These are phyloP conservation scores for Neonectria faginata DNA, from an alignment of 2,329 filamentous ascomycete species.

Conservation along the genomic window DNA sequence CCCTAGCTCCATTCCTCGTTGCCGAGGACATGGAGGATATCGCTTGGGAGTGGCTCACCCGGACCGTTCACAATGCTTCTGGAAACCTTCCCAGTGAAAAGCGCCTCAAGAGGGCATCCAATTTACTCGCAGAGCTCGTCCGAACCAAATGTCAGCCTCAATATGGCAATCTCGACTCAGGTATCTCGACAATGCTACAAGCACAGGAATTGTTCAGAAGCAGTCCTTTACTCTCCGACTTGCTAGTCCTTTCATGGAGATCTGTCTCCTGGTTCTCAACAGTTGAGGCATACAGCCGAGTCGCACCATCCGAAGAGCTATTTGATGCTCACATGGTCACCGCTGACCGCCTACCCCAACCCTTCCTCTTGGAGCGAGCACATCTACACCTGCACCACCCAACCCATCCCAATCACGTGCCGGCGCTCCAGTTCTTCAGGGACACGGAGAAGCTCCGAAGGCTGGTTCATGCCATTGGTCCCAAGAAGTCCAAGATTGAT, in stretches of 20 bases:
- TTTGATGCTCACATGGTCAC: slow-evolving; percentile 66
- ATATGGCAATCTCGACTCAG: slow-evolving; percentile 59
- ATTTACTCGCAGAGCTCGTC: slow-evolving; percentile 56
- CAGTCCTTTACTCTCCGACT: slow-evolving; percentile 50
- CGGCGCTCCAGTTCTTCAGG: slow-evolving; percentile 61
- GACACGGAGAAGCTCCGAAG: slow-evolving; percentile 48
- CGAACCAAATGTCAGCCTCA: slow-evolving; percentile 55
- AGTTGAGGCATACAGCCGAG: slow-evolving; percentile 59
- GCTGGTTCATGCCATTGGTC: slow-evolving; percentile 41
- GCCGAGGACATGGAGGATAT: slow-evolving; percentile 64
- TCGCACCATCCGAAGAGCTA: slow-evolving; percentile 58
- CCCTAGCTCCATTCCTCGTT: slow-evolving; percentile 63
- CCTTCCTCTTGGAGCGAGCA: slow-evolving; percentile 59
- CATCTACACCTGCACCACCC: slow-evolving; percentile 69
- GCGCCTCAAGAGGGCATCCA: slow-evolving; percentile 46
- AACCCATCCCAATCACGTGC: slow-evolving; percentile 58
- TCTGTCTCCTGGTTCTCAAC: slow-evolving; percentile 65
- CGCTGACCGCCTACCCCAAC: slow-evolving; percentile 53
- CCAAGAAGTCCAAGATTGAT: slow-evolving; percentile 44
- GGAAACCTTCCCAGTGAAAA: slow-evolving; percentile 35
- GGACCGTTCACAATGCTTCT: slow-evolving; percentile 50
- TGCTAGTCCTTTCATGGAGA: slow-evolving; percentile 59
- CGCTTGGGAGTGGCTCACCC: slow-evolving; percentile 65
- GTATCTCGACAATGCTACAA: slow-evolving; percentile 61
- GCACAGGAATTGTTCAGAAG: slow-evolving; percentile 57